Base-by-base conservation (phyloP, 768 basidiomycete genomes). In the Calocera viscosa region DNA sequence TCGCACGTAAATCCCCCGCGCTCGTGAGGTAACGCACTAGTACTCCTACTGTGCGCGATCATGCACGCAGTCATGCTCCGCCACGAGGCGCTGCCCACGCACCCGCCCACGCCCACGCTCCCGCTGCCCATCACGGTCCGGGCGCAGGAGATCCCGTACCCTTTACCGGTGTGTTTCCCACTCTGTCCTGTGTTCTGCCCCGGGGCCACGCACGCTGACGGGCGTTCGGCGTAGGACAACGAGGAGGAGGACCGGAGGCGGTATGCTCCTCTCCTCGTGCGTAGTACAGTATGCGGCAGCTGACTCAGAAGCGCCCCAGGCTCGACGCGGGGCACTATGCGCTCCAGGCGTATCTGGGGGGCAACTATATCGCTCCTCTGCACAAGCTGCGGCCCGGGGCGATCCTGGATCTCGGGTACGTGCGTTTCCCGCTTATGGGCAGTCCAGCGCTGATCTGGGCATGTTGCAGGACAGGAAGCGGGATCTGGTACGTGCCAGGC, bases 371-470 rank as follows among this genome's bases (percentile, higher is more conserved):
- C 53, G 53, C 53, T 26, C 53, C 53, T 7, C 26, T 26, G 14
- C 53, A 16, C 2, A 14, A 26, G 53, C 53, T 16, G 26, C 53
- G 30, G 53, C 26, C 24, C 5, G 8, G 16, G 2, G 10, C 53
- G 30, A 60, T 60, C 53, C 53, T 60, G 10, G 53, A 60, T 22
- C 24, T 60, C 24, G 53, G 53, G 53, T 60, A 30, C 53, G 53
- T 60, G 7, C 14, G 14, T 16, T 14, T 19, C 5, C 11, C 53
- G 24, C 30, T n/a, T n/a, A n/a, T n/a, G n/a, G n/a, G n/a, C 53
- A 28, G 24, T 7, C 30, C 30, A 32, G 24, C n/a, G n/a, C n/a
- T n/a, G n/a, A n/a, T n/a, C 26, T 7, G 24, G 24, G 14, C 26
- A 28, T 28, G 19, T 30, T 2, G 53, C 24, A 60, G 24, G 53